A percentile compares a stretch with the other conserved stretches of the same genome.
Evolutionary conservation across 805 yeast genomes (phyloP).

Genomic region (Hanseniaspora hatyaiensis): DNA sequence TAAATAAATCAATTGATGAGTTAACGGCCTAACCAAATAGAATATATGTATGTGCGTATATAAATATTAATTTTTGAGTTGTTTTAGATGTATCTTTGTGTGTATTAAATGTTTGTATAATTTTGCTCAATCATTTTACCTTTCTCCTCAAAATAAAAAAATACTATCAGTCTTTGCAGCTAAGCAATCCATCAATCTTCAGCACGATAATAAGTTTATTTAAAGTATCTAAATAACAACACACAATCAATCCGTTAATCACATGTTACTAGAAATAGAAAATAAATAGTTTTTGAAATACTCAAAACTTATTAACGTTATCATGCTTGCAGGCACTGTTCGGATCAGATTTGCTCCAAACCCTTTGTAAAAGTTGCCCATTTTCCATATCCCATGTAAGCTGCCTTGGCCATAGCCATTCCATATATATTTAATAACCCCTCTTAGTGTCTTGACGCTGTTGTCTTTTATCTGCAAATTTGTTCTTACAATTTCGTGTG

Average conservation of each 20-base stretch:
- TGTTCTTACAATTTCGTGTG: constrained; percentile 89
- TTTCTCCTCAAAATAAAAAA: no score
- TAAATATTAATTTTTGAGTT: no score
- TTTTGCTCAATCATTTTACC: no score
- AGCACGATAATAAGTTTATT: no score
- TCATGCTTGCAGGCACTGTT: constrained; percentile 90
- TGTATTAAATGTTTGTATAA: no score
- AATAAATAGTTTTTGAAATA: constrained; percentile 49
- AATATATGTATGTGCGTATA: no score
- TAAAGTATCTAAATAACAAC: no score
- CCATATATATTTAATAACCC: constrained; percentile 16
- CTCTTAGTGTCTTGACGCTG: constrained; percentile 20
- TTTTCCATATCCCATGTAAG: constrained; percentile 58
- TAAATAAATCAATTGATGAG: no score
- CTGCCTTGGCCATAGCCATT: constrained; percentile 32
- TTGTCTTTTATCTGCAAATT: constrained; percentile 51
- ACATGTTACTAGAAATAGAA: background rate
- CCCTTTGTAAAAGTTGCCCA: constrained; percentile 66
- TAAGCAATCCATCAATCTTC: no score
- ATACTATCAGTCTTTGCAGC: no score
- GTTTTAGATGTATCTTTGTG: no score
- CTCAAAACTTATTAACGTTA: constrained; percentile 88
- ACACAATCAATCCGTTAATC: background rate
- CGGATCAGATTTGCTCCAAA: constrained; percentile 73
- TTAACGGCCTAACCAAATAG: no score